Evolutionary conservation across 306 rosid genomes (phyloP).

Genomic region (Acacia confusa): DNA sequence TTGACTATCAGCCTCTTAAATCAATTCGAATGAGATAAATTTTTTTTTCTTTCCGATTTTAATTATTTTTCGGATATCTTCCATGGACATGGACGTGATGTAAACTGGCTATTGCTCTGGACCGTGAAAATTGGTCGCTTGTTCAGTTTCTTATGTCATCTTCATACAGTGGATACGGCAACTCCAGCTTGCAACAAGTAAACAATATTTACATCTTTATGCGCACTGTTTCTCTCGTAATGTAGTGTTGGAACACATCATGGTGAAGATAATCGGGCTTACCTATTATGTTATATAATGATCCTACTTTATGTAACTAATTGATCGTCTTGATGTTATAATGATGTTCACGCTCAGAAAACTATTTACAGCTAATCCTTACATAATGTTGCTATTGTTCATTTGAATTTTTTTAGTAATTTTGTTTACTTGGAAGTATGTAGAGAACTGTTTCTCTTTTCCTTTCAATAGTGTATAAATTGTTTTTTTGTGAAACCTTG

Average conservation of each 20-base stretch:
- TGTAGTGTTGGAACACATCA: constrained; percentile 2
- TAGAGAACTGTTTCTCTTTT: too few species aligned
- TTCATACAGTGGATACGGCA: constrained; percentile 91
- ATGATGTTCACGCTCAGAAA: background rate
- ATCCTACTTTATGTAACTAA: background rate
- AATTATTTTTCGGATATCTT: too few species aligned
- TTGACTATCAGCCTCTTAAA: background rate
- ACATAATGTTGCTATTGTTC: background rate
- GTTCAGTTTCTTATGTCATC: constrained; percentile 96
- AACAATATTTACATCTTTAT: constrained; percentile 30
- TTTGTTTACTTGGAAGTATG: too few species aligned
- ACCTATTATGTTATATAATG: background rate
- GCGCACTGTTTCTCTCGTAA: constrained; percentile 5
- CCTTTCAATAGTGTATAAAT: too few species aligned
- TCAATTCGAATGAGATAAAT: too few species aligned
- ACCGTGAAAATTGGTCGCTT: constrained; percentile 88
- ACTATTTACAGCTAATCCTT: background rate
- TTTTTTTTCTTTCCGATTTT: too few species aligned
- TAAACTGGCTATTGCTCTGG: constrained; percentile 77
- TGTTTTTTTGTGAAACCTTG: background rate
- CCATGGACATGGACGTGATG: too few species aligned
- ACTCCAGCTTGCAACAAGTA: constrained; percentile 93
- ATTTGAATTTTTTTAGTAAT: too few species aligned
- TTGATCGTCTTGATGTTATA: background rate
- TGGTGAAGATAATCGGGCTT: constrained; percentile 14